Conservation (phyloP, 2,329 filamentous ascomycete species). For the Aspergillus arachidicola region DNA sequence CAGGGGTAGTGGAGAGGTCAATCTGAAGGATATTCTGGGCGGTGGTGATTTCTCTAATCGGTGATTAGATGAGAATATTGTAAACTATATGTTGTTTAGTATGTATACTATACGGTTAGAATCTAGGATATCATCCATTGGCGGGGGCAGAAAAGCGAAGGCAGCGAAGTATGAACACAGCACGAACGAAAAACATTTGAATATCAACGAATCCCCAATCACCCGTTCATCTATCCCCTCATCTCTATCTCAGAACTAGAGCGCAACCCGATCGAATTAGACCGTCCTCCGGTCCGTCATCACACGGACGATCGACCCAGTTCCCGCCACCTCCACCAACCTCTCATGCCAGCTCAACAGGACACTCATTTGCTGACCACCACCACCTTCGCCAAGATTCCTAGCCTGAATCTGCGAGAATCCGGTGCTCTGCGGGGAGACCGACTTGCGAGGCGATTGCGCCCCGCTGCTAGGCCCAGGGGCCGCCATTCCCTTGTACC, state of each 20-base stretch:
- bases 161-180: slow-evolving; percentile 5
- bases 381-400: slow-evolving; percentile 64
- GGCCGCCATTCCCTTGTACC: slow-evolving; percentile 85
- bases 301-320: slow-evolving; percentile 88
- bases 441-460: slow-evolving; percentile 53
- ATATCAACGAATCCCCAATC: background rate
- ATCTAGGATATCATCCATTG: slow-evolving; percentile 2
- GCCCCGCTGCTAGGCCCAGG: slow-evolving; percentile 41
- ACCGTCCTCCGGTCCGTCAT: slow-evolving; percentile 97
- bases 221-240: slow-evolving; percentile 2
- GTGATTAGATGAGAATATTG: slow-evolving; percentile 14
- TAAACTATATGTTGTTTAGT: slow-evolving; percentile 22
- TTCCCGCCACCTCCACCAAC: slow-evolving; percentile 88
- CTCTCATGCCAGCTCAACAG: slow-evolving; percentile 98
- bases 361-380: slow-evolving; percentile 92
- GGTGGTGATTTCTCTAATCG: slow-evolving; percentile 41
- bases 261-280: slow-evolving; percentile 37
- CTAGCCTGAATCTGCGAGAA: slow-evolving; percentile 77
- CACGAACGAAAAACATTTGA: background rate
- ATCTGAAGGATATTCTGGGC: slow-evolving; percentile 78
- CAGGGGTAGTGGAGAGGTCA: slow-evolving; percentile 83
- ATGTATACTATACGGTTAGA: slow-evolving; percentile 12
- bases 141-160: slow-evolving; percentile 4
- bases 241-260: background rate
- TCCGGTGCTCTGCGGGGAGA: slow-evolving; percentile 77